Evolutionary conservation across 2,329 filamentous ascomycete genomes (phyloP).

Genomic region (Microsporum audouinii): DNA sequence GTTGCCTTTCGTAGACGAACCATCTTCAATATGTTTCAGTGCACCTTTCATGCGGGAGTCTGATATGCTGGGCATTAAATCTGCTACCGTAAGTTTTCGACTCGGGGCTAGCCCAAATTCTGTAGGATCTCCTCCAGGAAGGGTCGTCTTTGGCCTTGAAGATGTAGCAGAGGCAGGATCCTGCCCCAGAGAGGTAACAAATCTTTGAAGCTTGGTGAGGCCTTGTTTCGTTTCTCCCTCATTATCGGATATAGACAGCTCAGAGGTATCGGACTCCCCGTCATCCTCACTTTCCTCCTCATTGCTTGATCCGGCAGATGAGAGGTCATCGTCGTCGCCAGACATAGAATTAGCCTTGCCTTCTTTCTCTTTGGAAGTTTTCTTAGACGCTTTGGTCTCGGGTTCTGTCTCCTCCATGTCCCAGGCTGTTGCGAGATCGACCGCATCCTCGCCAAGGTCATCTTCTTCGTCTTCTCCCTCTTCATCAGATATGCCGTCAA

Average conservation of each 20-base stretch:
- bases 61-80: conserved; percentile 60
- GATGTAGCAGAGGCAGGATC: conserved; percentile 27
- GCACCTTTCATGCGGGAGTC: conserved; percentile 68
- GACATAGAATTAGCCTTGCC: conserved; percentile 18
- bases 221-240: conserved; percentile 40
- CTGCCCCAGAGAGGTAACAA: conserved; percentile 54
- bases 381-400: conserved; percentile 31
- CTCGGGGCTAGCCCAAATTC: conserved; percentile 49
- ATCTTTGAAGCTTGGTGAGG: conserved; percentile 53
- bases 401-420: conserved; percentile 45
- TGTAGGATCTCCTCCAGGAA: conserved; percentile 52
- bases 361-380: conserved; percentile 22
- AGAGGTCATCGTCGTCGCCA: conserved; percentile 26
- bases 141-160: conserved; percentile 29
- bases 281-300: conserved; percentile 36
- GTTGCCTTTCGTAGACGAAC: conserved; percentile 38
- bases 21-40: conserved; percentile 55
- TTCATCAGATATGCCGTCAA: conserved; percentile 32
- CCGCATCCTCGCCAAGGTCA: conserved; percentile 52
- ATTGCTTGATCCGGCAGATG: conserved; percentile 40
- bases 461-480: conserved; percentile 45
- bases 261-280: conserved; percentile 41
- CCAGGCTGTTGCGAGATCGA: conserved; percentile 52
- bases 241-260: conserved; percentile 38
- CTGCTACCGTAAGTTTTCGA: conserved; percentile 61